A percentile compares a stretch with the other conserved stretches of the same genome.
Evolutionary conservation across 2,329 filamentous ascomycete species (phyloP).

Genomic region (Kalmusia sp.): DNA sequence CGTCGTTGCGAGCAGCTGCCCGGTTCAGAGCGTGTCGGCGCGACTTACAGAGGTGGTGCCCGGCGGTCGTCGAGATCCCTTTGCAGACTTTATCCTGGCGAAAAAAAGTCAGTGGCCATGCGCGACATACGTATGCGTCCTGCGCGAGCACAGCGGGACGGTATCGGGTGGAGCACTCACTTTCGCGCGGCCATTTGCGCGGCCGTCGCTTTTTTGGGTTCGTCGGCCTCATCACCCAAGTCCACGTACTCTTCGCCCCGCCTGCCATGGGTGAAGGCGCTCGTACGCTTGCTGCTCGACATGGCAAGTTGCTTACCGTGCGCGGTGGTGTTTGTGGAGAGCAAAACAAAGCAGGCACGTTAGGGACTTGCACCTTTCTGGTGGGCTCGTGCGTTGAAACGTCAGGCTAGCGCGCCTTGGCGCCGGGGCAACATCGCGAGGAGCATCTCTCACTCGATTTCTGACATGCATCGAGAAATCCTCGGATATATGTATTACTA

Average conservation of each 20-base stretch:
- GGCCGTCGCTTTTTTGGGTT: slow-evolving; percentile 59
- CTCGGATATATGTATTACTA: no score
- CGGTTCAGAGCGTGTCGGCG: slow-evolving; percentile 10
- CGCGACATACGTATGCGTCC: background rate
- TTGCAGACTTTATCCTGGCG: slow-evolving; percentile 9
- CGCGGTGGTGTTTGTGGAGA: background rate
- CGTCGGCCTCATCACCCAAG: slow-evolving; percentile 46
- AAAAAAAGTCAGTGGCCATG: slow-evolving; percentile 1
- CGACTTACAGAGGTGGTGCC: slow-evolving; percentile 36
- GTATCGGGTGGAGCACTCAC: slow-evolving; percentile 52
- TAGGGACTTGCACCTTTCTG: background rate
- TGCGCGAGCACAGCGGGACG: background rate
- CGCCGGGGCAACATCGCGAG: no score
- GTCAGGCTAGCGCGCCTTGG: background rate
- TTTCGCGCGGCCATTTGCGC: slow-evolving; percentile 62
- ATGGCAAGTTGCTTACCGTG: slow-evolving; percentile 22
- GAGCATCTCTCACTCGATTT: no score
- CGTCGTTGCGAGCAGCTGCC: background rate
- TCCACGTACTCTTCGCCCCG: slow-evolving; percentile 27
- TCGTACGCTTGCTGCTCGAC: slow-evolving; percentile 35
- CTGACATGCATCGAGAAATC: no score
- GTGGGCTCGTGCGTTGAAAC: slow-evolving; percentile 1
- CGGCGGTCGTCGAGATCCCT: slow-evolving; percentile 24
- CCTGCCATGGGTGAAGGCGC: slow-evolving; percentile 36
- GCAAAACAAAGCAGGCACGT: slow-evolving; percentile 1